phyloP scores from a whole-genome alignment of 306 rosid genomes.

The Fagus crenata region DNA sequence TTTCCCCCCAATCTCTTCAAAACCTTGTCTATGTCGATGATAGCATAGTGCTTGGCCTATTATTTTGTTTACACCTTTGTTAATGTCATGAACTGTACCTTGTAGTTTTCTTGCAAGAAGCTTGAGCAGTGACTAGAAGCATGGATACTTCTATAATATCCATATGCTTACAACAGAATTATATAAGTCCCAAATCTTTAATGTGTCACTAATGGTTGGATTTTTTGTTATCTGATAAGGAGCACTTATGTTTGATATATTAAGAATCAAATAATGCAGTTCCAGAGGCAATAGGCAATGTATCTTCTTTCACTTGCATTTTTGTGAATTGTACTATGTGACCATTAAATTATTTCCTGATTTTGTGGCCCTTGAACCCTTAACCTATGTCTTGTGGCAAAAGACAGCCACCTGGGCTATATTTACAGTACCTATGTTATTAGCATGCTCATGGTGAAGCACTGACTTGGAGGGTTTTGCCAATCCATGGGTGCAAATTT shows the following conservation, averaged over 20 bases:
- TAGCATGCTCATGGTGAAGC: too few relatives aligned
- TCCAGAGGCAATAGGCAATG: neutral
- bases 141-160: conserved; percentile 35
- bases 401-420: too few relatives aligned
- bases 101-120: conserved; percentile 39
- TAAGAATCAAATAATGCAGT: neutral
- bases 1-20: conserved; percentile 34
- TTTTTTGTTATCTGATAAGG: neutral
- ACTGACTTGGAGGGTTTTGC: too few relatives aligned
- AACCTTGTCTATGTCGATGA: conserved; percentile 36
- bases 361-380: too few relatives aligned
- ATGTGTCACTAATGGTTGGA: neutral
- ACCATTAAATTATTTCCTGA: too few relatives aligned
- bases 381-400: too few relatives aligned
- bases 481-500: too few relatives aligned
- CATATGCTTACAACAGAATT: neutral
- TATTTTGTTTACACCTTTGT: conserved; percentile 35
- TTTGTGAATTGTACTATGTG: neutral
- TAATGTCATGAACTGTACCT: conserved; percentile 27
- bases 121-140: conserved; percentile 34
- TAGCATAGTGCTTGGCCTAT: conserved; percentile 47
- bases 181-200: neutral
- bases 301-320: neutral
- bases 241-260: neutral
- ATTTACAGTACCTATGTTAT: too few relatives aligned